A percentile compares a stretch with the other conserved stretches of the same genome.
These are phyloP conservation scores for Chlorella vulgaris DNA, from an alignment of 139 green algal genomes.

Conservation along the genomic window DNA sequence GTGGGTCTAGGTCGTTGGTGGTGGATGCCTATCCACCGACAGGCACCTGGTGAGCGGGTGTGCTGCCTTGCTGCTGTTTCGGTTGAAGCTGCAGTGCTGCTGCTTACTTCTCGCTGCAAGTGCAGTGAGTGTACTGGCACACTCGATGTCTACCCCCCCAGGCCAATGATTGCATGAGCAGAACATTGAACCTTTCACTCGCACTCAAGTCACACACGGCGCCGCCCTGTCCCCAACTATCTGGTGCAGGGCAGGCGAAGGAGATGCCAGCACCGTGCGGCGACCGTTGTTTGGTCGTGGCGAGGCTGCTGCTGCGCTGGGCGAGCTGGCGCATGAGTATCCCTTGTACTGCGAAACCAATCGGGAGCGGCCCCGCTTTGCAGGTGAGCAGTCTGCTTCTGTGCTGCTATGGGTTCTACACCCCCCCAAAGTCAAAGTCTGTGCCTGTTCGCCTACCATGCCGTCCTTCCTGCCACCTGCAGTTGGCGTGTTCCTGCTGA, in stretches of 20 bases:
- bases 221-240: background rate
- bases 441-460: background rate
- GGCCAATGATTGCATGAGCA: too few species aligned
- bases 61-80: background rate
- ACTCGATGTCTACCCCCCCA: too few species aligned
- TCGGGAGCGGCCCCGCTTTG: slow-evolving; percentile 69
- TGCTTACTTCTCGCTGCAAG: too few species aligned
- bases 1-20: slow-evolving; percentile 58
- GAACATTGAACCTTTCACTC: too few species aligned
- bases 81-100: background rate
- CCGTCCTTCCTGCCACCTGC: background rate
- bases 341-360: slow-evolving; percentile 65
- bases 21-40: slow-evolving; percentile 41
- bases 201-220: background rate
- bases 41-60: slow-evolving; percentile 21
- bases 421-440: background rate
- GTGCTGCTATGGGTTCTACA: background rate
- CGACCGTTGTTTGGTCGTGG: slow-evolving; percentile 4
- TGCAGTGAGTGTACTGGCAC: too few species aligned
- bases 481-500: slow-evolving; percentile 74
- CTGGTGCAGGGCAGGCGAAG: background rate
- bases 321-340: slow-evolving; percentile 34
- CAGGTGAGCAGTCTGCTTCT: background rate
- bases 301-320: background rate
- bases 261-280: background rate